Evolutionary conservation across 1,139 yeast species (phyloP), one percentile per base, ranked within the genome.

Genomic region (Kazachstania sp.): DNA sequence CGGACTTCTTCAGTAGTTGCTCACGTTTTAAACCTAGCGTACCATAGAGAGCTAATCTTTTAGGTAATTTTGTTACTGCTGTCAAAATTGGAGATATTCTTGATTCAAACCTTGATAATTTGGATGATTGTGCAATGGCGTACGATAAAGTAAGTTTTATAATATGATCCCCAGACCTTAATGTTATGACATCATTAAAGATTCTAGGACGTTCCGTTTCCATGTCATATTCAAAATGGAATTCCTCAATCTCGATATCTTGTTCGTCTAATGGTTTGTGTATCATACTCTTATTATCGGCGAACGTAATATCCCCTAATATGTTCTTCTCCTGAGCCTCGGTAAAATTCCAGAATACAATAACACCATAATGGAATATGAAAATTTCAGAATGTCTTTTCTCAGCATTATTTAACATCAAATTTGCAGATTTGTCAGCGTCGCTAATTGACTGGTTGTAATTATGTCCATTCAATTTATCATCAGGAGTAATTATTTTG

Each of bases 121-220:
- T 92, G 0, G 97, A 88, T 56, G 95, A 90, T 66, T 92, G 98
- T 0, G 97, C 97, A 53, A 92, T 86, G 1, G 98, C 96, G 67
- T 92, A 96, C 2, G 97, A 86, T 79, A 92, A 79, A 9, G 97
- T 86, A 49, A 92, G 71, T 62, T 94, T 90, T 58, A 88, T 87
- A 62, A 92, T 75, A 67, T 90, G 97, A 63, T 90, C 97, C 4
- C 95, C 95, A 1, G 92, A 82, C 45, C 95, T 73, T 42, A 92
- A 69, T 0, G 97, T 88, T 54, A 92, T 84, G 84, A 92, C 86
- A 67, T 92, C 98, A 64, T 92, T 92, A 66, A 83, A 90, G 38
- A 92, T 88, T 50, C 97, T 72, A 1, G 98, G 97, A 43, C 95
- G 74, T 49, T 81, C 83, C 5, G 87, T 79, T 46, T 81, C 83